Evolutionary conservation across 2,329 filamentous ascomycete genomes (phyloP).

Genomic region (Aspergillus oerlinghausenensis): DNA sequence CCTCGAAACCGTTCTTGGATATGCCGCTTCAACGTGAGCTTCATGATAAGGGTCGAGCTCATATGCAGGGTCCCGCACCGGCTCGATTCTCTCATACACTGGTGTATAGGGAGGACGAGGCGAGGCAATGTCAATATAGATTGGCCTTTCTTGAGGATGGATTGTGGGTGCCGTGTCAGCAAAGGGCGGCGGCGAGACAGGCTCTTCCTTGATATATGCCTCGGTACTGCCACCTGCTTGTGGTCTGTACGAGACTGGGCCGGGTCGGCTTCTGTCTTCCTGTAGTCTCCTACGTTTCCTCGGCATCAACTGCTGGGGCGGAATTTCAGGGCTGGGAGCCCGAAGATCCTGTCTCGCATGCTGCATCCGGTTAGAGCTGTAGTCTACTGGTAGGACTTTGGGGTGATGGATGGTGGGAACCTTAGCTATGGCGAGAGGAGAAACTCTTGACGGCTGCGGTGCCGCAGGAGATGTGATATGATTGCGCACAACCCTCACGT

Average conservation of each 20-base stretch:
- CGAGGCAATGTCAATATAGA: slow-evolving; percentile 46
- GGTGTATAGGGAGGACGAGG: slow-evolving; percentile 32
- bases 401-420: slow-evolving; percentile 50
- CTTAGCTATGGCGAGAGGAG: slow-evolving; percentile 52
- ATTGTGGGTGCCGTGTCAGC: slow-evolving; percentile 36
- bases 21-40: slow-evolving; percentile 26
- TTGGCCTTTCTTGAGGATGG: slow-evolving; percentile 39
- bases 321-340: slow-evolving; percentile 43
- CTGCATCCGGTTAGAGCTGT: slow-evolving; percentile 21
- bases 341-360: slow-evolving; percentile 28
- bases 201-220: slow-evolving; percentile 59
- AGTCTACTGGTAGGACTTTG: slow-evolving; percentile 46
- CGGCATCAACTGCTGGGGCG: slow-evolving; percentile 40
- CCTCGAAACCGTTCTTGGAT: slow-evolving; percentile 38
- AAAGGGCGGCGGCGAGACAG: slow-evolving; percentile 57
- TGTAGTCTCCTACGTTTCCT: slow-evolving; percentile 50
- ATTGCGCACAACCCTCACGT: slow-evolving; percentile 64
- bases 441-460: slow-evolving; percentile 69
- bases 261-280: slow-evolving; percentile 31
- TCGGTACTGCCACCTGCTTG: slow-evolving; percentile 38
- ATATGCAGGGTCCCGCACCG: slow-evolving; percentile 27
- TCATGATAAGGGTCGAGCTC: slow-evolving; percentile 34
- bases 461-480: slow-evolving; percentile 70
- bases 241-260: slow-evolving; percentile 30
- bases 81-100: slow-evolving; percentile 31